Base-by-base conservation (phyloP, 148 eudicot genomes). In the Fagopyrum esculentum region DNA sequence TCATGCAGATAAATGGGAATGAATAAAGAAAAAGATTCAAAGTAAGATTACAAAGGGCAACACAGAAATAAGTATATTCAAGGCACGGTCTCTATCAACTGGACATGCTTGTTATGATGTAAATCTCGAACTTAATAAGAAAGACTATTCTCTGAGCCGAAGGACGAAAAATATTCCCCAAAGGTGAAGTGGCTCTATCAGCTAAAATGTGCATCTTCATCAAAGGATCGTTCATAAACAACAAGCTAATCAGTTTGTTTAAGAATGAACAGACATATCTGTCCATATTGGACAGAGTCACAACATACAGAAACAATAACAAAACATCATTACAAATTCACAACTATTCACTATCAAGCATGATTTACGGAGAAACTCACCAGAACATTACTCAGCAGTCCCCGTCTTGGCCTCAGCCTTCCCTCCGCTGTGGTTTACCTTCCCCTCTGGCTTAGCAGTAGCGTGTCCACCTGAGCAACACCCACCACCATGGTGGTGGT, bases 401-500 rank as follows among this genome's bases (percentile, higher is more conserved):
- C n/a, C 74, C 4, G 35, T 45, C 17, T 17, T 49, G 45, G 54
- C 29, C 13, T 66, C 71, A 35, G 9, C 71, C 44, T 9, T 63
- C 26, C 44, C 69, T 63, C 69, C 69, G 13, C 45, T 46, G 17
- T 35, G 47, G 43, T 6, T 43, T 0, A 55, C 52, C 59, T 73
- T 80, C 7, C 60, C 60, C 15, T 75, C 73, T 22, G 60, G 56
- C 13, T 76, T 56, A 50, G 45, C 68, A 13, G 72, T 43, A 54
- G 49, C 74, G n/a, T 64, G 17, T 60, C 78, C 79, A 9, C 80
- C 78, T 47, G 86, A 84, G 68, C 84, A 83, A 78, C 88, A 84
- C 52, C 82, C 86, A 47, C 87, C 85, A 55, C 82, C 88, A 70
- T 85, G 86, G 70, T 85, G 89, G 60, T 85, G 86, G 6, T 81